Percentiles rank a stretch among this genome's conserved stretches.
phyloP scores from a whole-genome alignment of 371 early-diverging fungal genomes.

The Rhizomucor miehei region DNA sequence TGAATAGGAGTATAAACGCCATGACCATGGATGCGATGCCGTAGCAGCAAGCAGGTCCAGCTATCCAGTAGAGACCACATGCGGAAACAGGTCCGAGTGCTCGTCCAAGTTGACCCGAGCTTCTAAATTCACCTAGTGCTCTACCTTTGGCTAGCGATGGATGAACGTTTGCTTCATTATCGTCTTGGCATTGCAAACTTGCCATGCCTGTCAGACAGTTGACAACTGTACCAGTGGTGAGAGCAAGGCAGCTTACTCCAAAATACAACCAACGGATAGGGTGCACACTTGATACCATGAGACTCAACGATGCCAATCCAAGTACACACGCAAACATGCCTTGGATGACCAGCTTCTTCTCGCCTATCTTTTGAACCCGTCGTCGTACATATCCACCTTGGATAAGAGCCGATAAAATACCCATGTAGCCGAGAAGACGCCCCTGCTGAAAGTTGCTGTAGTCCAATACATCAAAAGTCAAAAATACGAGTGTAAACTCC shows the following conservation, averaged over 20 bases:
- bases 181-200: slow-evolving; percentile 52
- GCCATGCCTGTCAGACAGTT: slow-evolving; percentile 85
- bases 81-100: slow-evolving; percentile 87
- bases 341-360: slow-evolving; percentile 70
- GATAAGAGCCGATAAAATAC: slow-evolving; percentile 81
- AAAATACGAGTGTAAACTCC: slow-evolving; percentile 97
- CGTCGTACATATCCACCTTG: slow-evolving; percentile 95
- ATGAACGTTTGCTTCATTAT: slow-evolving; percentile 12
- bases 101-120: slow-evolving; percentile 91
- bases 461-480: slow-evolving; percentile 87
- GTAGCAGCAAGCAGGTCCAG: slow-evolving; percentile 67
- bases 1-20: slow-evolving; percentile 19
- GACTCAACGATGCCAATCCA: slow-evolving; percentile 67
- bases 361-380: slow-evolving; percentile 61
- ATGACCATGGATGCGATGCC: slow-evolving; percentile 32
- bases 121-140: slow-evolving; percentile 83
- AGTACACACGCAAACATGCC: slow-evolving; percentile 74
- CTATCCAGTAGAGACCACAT: slow-evolving; percentile 86
- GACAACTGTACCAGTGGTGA: slow-evolving; percentile 93
- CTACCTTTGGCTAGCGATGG: slow-evolving; percentile 58
- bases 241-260: slow-evolving; percentile 78
- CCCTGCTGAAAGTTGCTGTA: slow-evolving; percentile 92
- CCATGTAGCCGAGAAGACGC: slow-evolving; percentile 81
- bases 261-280: slow-evolving; percentile 21
- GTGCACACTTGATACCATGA: slow-evolving; percentile 7